Evolutionary conservation across 2,329 filamentous ascomycete genomes (phyloP), one percentile per base, ranked within the genome.

Genomic region (Pseudocercospora crystallina): DNA sequence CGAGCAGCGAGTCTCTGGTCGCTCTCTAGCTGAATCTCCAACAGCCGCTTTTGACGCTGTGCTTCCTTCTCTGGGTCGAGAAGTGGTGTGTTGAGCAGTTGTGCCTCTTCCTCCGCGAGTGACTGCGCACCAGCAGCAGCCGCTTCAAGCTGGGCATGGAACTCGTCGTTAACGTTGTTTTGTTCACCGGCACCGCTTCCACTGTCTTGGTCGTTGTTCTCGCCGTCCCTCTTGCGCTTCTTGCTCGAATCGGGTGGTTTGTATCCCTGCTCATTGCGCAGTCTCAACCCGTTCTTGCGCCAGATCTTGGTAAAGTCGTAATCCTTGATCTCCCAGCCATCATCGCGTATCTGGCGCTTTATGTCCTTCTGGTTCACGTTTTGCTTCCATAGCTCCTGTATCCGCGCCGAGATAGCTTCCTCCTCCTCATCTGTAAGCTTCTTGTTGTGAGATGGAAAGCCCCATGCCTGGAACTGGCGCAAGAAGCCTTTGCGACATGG

Each of bases 371-470:
- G 87, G 13, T 75, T 78, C 11, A 82, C 77, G 64, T 92, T 94
- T 60, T 75, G 76, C 66, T 89, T 84, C 89, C 89, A 94, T 61
- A 94, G 76, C 70, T 91, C 81, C 64, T 83, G 84, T 54, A 92
- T 79, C 29, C 89, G 82, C 13, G 78, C 79, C 35, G 88, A 81
- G 7, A 92, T 79, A 17, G 74, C 75, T 11, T 77, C 74, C 65
- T 90, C 86, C 63, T 86, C 87, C 65, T 90, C 82, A 1, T 84
- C 83, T 0, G 85, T 83, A 60, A 87, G 83, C 67, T 87, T 84
- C 67, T 89, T 89, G 51, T 79, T 81, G 34, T 59, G 57, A 8
- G 53, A 34, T 11, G 88, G 87, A 60, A 94, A 92, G 7, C 82
- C 80, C 89, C 89, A 94, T 66, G 82, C 78, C 64, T 72, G 56